These are phyloP conservation scores for Exidia glandulosa DNA, from an alignment of 768 basidiomycete genomes.

Conservation along the genomic window DNA sequence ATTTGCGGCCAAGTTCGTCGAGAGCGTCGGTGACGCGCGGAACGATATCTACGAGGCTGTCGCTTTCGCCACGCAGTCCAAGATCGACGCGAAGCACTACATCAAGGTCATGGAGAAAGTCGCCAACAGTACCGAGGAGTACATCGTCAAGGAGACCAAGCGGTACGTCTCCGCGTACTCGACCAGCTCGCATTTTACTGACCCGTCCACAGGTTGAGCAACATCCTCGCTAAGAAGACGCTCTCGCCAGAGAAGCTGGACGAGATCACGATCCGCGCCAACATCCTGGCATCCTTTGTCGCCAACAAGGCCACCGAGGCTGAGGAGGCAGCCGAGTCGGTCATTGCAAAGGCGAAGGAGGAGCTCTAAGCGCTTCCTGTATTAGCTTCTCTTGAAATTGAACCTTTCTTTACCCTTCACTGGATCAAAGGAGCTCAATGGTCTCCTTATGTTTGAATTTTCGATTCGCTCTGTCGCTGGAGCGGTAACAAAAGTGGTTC, in stretches of 20 bases:
- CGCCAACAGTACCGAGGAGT: constrained; percentile 53
- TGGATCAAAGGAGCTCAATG: constrained; percentile 38
- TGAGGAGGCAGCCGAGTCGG: constrained; percentile 16
- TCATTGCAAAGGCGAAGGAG: constrained; percentile 5
- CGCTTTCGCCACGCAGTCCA: constrained; percentile 37
- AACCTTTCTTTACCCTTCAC: neutral
- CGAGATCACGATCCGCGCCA: constrained; percentile 86
- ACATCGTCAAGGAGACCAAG: constrained; percentile 75
- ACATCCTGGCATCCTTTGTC: constrained; percentile 63
- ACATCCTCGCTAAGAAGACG: constrained; percentile 69
- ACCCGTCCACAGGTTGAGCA: constrained; percentile 40
- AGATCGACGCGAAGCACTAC: constrained; percentile 61
- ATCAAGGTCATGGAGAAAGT: constrained; percentile 86
- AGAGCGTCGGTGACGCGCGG: constrained; percentile 43
- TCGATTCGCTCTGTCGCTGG: constrained; percentile 65
- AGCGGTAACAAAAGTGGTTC: constrained; percentile 75
- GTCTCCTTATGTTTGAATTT: constrained; percentile 86
- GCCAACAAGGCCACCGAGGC: constrained; percentile 18
- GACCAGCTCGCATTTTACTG: constrained; percentile 10
- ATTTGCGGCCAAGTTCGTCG: constrained; percentile 66
- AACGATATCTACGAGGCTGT: constrained; percentile 56
- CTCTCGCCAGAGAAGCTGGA: constrained; percentile 73
- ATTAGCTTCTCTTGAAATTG: neutral
- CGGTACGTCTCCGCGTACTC: constrained; percentile 37
- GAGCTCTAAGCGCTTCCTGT: constrained; percentile 9